Evolutionary conservation across 1,284 basidiomycete species (phyloP).

Genomic region (Gomphus bonarii): DNA sequence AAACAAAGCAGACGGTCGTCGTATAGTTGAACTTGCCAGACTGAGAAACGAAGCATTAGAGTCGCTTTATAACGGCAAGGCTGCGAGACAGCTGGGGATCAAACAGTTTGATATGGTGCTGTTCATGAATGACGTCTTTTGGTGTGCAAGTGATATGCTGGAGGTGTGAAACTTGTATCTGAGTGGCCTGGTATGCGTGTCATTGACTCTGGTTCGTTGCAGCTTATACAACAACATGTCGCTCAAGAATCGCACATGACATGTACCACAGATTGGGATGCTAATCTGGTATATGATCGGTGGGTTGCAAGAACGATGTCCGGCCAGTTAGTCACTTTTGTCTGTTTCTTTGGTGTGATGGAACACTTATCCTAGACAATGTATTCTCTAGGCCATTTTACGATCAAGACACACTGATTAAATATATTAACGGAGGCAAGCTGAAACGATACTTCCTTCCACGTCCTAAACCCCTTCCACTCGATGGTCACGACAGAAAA

Average conservation of each 20-base stretch:
- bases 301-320: slow-evolving; percentile 10
- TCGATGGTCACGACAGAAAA: slow-evolving; percentile 19
- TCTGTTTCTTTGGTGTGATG: not conserved
- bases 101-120: slow-evolving; percentile 25
- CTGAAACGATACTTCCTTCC: slow-evolving; percentile 7
- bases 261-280: slow-evolving; percentile 30
- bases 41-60: slow-evolving; percentile 29
- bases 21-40: slow-evolving; percentile 27
- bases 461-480: slow-evolving; percentile 20
- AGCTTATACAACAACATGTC: slow-evolving; percentile 22
- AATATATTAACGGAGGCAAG: slow-evolving; percentile 11
- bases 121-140: slow-evolving; percentile 32
- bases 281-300: slow-evolving; percentile 10
- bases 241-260: slow-evolving; percentile 28
- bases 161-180: slow-evolving; percentile 23
- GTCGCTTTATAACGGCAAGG: slow-evolving; percentile 22
- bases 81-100: not conserved
- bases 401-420: slow-evolving; percentile 2
- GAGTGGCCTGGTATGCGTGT: no score
- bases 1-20: slow-evolving; percentile 12
- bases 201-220: not conserved
- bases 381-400: slow-evolving; percentile 13
- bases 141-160: slow-evolving; percentile 27
- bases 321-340: not conserved
- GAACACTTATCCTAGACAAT: no score